phyloP scores from a whole-genome alignment of 1,284 basidiomycete species.

The Pholiota adiposa region DNA sequence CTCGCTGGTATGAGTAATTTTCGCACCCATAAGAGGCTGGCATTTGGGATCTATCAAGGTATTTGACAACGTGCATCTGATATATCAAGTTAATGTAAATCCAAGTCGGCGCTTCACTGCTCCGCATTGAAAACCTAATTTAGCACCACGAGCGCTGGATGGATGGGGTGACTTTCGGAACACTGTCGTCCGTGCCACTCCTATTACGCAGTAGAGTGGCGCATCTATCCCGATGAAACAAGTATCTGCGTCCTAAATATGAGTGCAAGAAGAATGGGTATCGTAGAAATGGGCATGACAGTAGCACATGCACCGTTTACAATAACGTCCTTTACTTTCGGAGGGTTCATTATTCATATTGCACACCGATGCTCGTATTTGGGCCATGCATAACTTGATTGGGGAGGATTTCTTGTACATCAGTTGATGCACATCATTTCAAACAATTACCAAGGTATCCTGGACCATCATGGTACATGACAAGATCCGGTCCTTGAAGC shows the following conservation, averaged over 20 bases:
- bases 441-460: neutral
- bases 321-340: neutral
- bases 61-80: neutral
- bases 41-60: neutral
- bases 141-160: neutral
- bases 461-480: neutral
- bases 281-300: neutral
- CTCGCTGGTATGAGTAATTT: neutral
- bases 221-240: neutral
- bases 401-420: neutral
- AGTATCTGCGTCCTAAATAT: neutral
- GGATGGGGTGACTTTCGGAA: neutral
- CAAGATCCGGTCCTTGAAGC: neutral
- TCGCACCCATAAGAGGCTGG: neutral
- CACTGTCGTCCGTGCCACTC: neutral
- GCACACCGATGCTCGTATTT: neutral
- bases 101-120: neutral
- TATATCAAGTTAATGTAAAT: neutral
- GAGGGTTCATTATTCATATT: neutral
- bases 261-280: neutral
- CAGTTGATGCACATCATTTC: neutral
- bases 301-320: neutral
- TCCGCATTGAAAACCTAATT: neutral
- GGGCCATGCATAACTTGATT: neutral
- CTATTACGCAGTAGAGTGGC: neutral